phyloP scores from a whole-genome alignment of 768 basidiomycete genomes.

The Mycena galopus region DNA sequence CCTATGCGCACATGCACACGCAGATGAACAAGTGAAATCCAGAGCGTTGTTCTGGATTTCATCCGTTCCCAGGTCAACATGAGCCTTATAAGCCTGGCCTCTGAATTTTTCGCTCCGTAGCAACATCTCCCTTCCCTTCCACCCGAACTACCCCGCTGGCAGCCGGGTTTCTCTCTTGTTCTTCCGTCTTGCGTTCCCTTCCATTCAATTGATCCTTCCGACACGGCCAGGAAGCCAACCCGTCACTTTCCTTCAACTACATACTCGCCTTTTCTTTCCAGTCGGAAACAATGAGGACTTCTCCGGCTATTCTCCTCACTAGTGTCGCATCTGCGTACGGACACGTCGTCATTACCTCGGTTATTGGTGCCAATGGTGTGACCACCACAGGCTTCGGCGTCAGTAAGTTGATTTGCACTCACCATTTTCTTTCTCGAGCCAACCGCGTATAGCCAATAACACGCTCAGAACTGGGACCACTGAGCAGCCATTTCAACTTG shows the following conservation, averaged over 20 bases:
- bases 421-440: background rate
- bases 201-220: background rate
- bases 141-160: conserved; percentile 23
- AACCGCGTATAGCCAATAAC: conserved; percentile 19
- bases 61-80: conserved; percentile 15
- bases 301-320: conserved; percentile 32
- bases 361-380: conserved; percentile 45
- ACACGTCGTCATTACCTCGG: conserved; percentile 41
- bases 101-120: background rate
- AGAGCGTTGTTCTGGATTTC: conserved; percentile 12
- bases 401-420: conserved; percentile 22
- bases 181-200: background rate
- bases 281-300: conserved; percentile 32
- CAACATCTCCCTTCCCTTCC: conserved; percentile 10
- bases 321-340: conserved; percentile 37
- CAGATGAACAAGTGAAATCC: conserved; percentile 11
- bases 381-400: conserved; percentile 42
- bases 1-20: too few relatives aligned
- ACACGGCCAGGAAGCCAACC: conserved; percentile 28
- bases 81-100: background rate
- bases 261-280: background rate
- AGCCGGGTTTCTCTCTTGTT: conserved; percentile 19
- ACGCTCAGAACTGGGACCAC: conserved; percentile 42
- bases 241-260: conserved; percentile 15
- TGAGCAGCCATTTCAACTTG: conserved; percentile 45